Evolutionary conservation across 176 grass and related monocot species (phyloP), one percentile per base, ranked within the genome.

Genomic region (Oryza coarctata): DNA sequence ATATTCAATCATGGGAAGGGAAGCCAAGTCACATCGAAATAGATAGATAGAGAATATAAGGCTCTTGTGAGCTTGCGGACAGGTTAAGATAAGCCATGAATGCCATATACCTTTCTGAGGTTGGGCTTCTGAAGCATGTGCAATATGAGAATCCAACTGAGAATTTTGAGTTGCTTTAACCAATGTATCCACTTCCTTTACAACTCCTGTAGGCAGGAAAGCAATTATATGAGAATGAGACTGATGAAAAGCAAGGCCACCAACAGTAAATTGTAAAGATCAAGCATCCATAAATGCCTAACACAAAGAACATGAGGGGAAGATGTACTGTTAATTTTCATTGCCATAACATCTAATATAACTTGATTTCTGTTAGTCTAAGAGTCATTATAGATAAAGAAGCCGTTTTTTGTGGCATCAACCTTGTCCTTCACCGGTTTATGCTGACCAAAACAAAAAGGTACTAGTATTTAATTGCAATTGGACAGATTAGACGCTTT

Each of bases 81-180:
- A 23, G 62, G 12, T 12, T 64, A 29, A 14, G 1, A 14, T 26
- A 64, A 13, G 26, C 26, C 27, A 68, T 52, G 33, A 20, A 25
- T 25, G 7, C 0, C 52, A 58, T 58, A 58, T 58, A 58, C 52
- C 52, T 58, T 58, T 22, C 22, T 20, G 39, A 68, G 63, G 17
- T 29, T 12, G 77, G 29, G 77, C 39, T 76, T 76, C 14, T 22
- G 20, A 34, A 68, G 6, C 40, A 80, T 68, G 27, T 12, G 23
- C 8, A 68, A 49, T 38, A 29, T 40, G 36, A 80, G 39, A 26
- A 17, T 68, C 39, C 63, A 80, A 80, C 62, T 68, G 64, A 50
- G 36, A 49, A 26, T 3, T 49, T 18, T 68, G 39, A 68, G 13
- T 52, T 58, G 1, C 7, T n/a, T 20, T 28, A 80, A 14, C 17